Percentiles rank a stretch among this genome's conserved stretches.
phyloP scores from a whole-genome alignment of 2,329 filamentous ascomycete species.

The Fusarium virguliforme region DNA sequence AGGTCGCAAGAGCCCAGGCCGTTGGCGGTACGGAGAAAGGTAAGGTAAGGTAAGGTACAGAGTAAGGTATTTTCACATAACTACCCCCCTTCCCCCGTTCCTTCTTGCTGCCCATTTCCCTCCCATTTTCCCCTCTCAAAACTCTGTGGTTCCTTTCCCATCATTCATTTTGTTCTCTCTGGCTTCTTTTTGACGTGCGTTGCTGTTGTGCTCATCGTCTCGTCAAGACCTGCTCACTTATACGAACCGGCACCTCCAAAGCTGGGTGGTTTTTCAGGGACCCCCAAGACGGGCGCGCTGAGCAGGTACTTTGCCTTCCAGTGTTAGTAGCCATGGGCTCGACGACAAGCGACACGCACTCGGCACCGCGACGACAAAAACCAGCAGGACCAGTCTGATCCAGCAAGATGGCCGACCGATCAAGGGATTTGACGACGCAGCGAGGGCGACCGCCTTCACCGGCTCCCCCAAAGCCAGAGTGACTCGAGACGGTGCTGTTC shows the following conservation, averaged over 20 bases:
- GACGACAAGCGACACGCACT: slow-evolving; percentile 15
- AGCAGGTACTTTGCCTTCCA: slow-evolving; percentile 24
- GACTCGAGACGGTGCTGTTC: slow-evolving; percentile 50
- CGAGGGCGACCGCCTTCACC: slow-evolving; percentile 41
- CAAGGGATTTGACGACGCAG: slow-evolving; percentile 32
- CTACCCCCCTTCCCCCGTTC: slow-evolving; percentile 58
- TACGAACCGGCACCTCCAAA: slow-evolving; percentile 45
- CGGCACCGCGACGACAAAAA: slow-evolving; percentile 26
- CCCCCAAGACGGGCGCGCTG: slow-evolving; percentile 28
- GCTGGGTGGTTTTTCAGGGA: slow-evolving; percentile 45
- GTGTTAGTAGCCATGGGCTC: slow-evolving; percentile 23
- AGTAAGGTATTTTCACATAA: slow-evolving; percentile 56
- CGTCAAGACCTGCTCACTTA: slow-evolving; percentile 46
- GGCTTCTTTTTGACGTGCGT: slow-evolving; percentile 35
- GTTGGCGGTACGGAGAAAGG: slow-evolving; percentile 46
- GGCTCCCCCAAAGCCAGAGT: slow-evolving; percentile 43
- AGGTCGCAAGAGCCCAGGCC: slow-evolving; percentile 41
- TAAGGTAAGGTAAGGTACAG: slow-evolving; percentile 43
- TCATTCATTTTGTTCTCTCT: slow-evolving; percentile 24
- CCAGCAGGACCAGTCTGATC: slow-evolving; percentile 12
- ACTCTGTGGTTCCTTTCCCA: slow-evolving; percentile 38
- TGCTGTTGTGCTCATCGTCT: slow-evolving; percentile 45
- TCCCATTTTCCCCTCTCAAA: slow-evolving; percentile 49
- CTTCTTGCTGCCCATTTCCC: slow-evolving; percentile 51
- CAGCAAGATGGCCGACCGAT: slow-evolving; percentile 17